Conservation (phyloP, 2,329 filamentous ascomycete genomes). For the Neospermospora avenae region DNA sequence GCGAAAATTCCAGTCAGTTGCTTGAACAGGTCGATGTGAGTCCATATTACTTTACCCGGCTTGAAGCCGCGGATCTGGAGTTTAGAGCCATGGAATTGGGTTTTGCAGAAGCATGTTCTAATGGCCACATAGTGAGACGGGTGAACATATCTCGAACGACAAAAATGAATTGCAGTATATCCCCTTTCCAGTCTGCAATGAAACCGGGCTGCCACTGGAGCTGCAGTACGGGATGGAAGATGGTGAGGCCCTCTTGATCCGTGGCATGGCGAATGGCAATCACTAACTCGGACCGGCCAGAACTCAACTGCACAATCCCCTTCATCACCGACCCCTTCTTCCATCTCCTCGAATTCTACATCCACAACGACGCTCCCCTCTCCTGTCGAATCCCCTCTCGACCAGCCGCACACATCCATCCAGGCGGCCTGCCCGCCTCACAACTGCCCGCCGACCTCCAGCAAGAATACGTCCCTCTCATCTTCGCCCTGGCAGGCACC, state of each 20-base stretch:
- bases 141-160: conserved; percentile 81
- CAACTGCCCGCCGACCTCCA: conserved; percentile 31
- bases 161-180: conserved; percentile 86
- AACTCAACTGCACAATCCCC: conserved; percentile 80
- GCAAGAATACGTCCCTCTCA: conserved; percentile 73
- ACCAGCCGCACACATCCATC: conserved; percentile 52
- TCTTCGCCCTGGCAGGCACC: conserved; percentile 85
- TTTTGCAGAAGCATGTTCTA: background rate
- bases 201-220: conserved; percentile 77
- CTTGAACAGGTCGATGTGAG: conserved; percentile 70
- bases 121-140: conserved; percentile 64
- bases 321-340: conserved; percentile 77
- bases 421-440: conserved; percentile 39
- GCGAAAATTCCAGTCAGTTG: conserved; percentile 68
- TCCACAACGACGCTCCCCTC: conserved; percentile 92
- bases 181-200: conserved; percentile 86
- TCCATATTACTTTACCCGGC: conserved; percentile 20
- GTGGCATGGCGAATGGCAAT: background rate
- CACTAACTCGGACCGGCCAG: conserved; percentile 38
- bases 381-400: conserved; percentile 84
- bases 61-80: background rate
- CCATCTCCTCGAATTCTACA: conserved; percentile 93
- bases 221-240: conserved; percentile 79
- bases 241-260: conserved; percentile 19
- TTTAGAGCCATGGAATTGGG: background rate